These are phyloP conservation scores for Dryadomyces quercivorus DNA, from an alignment of 2,329 filamentous ascomycete species.

Conservation along the genomic window DNA sequence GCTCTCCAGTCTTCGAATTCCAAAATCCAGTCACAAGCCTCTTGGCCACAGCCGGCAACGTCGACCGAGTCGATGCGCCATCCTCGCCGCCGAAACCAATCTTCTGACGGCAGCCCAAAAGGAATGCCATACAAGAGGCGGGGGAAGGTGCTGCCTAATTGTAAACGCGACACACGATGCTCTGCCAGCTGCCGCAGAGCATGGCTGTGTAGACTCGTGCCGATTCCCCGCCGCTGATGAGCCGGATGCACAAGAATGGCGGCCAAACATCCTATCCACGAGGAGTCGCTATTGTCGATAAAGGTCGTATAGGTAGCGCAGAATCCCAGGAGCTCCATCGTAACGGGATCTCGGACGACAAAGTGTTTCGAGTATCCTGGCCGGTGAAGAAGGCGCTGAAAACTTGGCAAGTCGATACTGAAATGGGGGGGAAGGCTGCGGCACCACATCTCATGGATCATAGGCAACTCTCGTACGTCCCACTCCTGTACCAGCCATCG, in stretches of 20 bases:
- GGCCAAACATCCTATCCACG: slow-evolving; percentile 43
- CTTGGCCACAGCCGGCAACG: slow-evolving; percentile 33
- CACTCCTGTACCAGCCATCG: slow-evolving; percentile 31
- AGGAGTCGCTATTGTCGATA: slow-evolving; percentile 37
- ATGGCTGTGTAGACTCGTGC: slow-evolving; percentile 38
- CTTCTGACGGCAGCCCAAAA: slow-evolving; percentile 25
- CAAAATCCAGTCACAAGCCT: slow-evolving; percentile 41
- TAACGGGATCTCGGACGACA: slow-evolving; percentile 35
- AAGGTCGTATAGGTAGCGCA: slow-evolving; percentile 49
- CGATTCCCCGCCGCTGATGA: slow-evolving; percentile 37
- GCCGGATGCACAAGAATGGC: slow-evolving; percentile 37
- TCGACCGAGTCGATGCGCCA: slow-evolving; percentile 34
- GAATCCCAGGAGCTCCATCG: slow-evolving; percentile 36
- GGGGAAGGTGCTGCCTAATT: slow-evolving; percentile 47
- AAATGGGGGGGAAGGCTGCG: slow-evolving; percentile 32
- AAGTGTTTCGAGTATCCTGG: slow-evolving; percentile 47
- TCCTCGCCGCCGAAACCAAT: slow-evolving; percentile 42
- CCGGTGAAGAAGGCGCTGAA: slow-evolving; percentile 36
- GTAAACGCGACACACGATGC: slow-evolving; percentile 38
- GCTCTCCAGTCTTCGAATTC: slow-evolving; percentile 36
- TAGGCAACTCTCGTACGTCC: slow-evolving; percentile 26
- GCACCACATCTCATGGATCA: slow-evolving; percentile 34
- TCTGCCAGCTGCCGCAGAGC: slow-evolving; percentile 35
- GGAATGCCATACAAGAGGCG: slow-evolving; percentile 44
- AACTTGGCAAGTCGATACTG: slow-evolving; percentile 26